Percentiles rank a stretch among this genome's conserved stretches.
phyloP scores from a whole-genome alignment of 2,329 filamentous ascomycete genomes.

The Nectriaceae sp. region DNA sequence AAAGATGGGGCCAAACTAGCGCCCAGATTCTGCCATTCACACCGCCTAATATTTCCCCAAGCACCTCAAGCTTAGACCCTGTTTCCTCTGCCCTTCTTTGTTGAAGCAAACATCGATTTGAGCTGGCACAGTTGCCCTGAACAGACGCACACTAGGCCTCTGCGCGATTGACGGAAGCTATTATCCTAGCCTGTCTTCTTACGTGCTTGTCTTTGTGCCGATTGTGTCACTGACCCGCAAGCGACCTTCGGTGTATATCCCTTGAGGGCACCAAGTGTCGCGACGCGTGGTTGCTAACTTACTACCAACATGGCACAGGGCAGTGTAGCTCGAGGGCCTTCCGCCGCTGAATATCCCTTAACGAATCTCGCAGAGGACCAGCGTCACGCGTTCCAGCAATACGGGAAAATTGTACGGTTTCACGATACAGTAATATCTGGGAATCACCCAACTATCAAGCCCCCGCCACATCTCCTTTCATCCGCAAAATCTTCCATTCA shows the following conservation, averaged over 20 bases:
- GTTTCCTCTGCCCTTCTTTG: constrained; percentile 8
- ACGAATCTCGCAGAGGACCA: constrained; percentile 45
- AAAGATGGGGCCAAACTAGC: no score
- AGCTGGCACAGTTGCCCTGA: constrained; percentile 17
- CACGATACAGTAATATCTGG: constrained; percentile 81
- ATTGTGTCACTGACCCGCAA: constrained; percentile 13
- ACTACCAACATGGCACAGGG: constrained; percentile 30
- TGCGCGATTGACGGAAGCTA: no score
- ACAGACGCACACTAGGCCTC: constrained; percentile 12
- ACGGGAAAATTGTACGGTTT: constrained; percentile 78
- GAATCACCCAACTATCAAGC: constrained; percentile 65
- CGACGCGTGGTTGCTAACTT: constrained; percentile 22
- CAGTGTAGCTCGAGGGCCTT: constrained; percentile 16
- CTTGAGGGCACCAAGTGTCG: constrained; percentile 16
- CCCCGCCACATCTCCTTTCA: constrained; percentile 44
- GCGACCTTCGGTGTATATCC: constrained; percentile 10
- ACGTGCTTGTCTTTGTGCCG: constrained; percentile 11
- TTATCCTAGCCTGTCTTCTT: no score
- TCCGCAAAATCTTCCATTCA: constrained; percentile 20
- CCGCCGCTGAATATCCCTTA: constrained; percentile 22
- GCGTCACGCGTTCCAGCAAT: constrained; percentile 64
- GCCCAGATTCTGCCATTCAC: constrained; percentile 25
- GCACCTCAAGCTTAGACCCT: constrained; percentile 3
- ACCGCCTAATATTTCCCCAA: constrained; percentile 32
- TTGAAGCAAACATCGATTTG: constrained; percentile 8